phyloP scores from a whole-genome alignment of 2,329 filamentous ascomycete species.

The Pseudogymnoascus sp. region DNA sequence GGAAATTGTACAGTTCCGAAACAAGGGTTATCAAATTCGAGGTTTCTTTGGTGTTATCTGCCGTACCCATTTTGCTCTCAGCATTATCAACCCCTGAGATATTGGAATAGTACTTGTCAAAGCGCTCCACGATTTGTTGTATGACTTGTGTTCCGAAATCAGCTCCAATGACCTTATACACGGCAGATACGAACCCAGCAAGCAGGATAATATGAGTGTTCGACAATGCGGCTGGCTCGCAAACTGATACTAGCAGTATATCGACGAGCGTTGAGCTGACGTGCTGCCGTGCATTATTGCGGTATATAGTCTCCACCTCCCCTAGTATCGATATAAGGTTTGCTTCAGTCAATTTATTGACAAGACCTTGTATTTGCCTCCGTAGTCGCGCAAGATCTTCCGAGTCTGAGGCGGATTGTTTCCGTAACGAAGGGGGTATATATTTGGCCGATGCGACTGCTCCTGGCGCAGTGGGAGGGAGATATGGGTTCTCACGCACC shows the following conservation, averaged over 20 bases:
- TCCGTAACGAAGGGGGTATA: conserved; percentile 75
- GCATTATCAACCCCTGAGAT: conserved; percentile 30
- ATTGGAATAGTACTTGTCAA: conserved; percentile 55
- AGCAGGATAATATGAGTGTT: conserved; percentile 88
- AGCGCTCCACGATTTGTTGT: conserved; percentile 65
- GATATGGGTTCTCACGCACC: conserved; percentile 76
- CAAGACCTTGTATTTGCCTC: conserved; percentile 73
- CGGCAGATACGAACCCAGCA: conserved; percentile 77
- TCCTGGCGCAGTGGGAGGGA: conserved; percentile 53
- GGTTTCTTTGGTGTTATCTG: conserved; percentile 46
- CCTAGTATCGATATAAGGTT: conserved; percentile 77
- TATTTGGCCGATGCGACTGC: conserved; percentile 61
- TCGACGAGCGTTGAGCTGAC: conserved; percentile 75
- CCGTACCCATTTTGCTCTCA: conserved; percentile 22
- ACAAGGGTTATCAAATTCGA: conserved; percentile 76
- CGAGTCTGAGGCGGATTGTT: conserved; percentile 50
- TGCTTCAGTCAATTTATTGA: conserved; percentile 88
- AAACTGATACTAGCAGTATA: conserved; percentile 68
- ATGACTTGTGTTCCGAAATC: conserved; percentile 86
- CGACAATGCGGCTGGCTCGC: conserved; percentile 65
- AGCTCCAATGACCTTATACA: conserved; percentile 79
- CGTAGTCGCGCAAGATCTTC: conserved; percentile 62
- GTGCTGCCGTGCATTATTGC: conserved; percentile 74
- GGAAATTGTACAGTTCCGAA: conserved; percentile 84
- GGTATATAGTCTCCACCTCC: conserved; percentile 76